These are phyloP conservation scores for Zasmidium cellare DNA, from an alignment of 2,329 filamentous ascomycete genomes.

Conservation along the genomic window DNA sequence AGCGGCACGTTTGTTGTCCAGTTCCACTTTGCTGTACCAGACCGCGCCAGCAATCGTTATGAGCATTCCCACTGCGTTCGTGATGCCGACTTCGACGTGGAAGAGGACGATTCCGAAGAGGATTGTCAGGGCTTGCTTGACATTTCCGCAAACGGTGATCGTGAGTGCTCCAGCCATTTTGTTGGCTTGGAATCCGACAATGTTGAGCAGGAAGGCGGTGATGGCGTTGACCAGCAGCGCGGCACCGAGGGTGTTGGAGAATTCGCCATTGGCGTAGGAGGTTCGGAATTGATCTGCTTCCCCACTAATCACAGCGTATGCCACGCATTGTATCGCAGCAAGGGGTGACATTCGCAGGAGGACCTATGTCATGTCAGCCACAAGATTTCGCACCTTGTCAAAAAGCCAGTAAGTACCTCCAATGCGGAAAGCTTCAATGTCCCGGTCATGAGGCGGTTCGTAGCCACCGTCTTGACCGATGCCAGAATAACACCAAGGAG, in stretches of 20 bases:
- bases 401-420: conserved; percentile 44
- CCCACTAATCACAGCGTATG: conserved; percentile 21
- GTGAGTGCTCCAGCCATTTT: conserved; percentile 40
- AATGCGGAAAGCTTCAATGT: conserved; percentile 58
- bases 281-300: conserved; percentile 17
- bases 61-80: conserved; percentile 57
- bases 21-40: conserved; percentile 60
- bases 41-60: conserved; percentile 58
- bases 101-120: conserved; percentile 38
- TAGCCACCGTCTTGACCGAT: conserved; percentile 60
- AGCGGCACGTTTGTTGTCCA: conserved; percentile 45
- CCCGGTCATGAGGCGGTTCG: conserved; percentile 65
- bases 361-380: not conserved
- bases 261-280: conserved; percentile 11
- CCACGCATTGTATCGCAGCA: conserved; percentile 22
- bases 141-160: conserved; percentile 38
- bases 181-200: conserved; percentile 40
- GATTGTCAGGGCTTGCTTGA: conserved; percentile 41
- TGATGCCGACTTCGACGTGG: conserved; percentile 32
- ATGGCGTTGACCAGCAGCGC: conserved; percentile 42
- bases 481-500: conserved; percentile 41
- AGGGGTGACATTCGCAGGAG: conserved; percentile 43
- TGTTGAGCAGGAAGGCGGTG: conserved; percentile 38
- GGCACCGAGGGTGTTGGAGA: conserved; percentile 60
- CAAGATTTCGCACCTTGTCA: not conserved